Evolutionary conservation across 2,329 filamentous ascomycete genomes (phyloP).

Genomic region (Metarhizium sp.): DNA sequence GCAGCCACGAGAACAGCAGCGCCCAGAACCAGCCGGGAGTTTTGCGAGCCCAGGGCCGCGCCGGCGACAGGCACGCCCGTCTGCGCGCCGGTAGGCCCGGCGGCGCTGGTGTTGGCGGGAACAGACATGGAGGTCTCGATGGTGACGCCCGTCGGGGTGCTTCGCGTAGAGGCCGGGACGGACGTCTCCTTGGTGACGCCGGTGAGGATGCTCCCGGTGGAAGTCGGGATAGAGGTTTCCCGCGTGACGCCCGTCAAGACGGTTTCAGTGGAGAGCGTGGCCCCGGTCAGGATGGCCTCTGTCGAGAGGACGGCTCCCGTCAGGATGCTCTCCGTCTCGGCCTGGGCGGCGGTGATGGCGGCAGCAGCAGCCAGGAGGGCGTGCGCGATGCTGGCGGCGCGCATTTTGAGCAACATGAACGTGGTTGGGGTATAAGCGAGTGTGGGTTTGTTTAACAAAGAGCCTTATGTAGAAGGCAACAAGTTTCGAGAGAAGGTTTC

Average conservation of each 20-base stretch:
- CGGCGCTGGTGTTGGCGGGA: background rate
- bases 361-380: too few relatives aligned
- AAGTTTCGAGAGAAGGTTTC: too few relatives aligned
- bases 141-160: background rate
- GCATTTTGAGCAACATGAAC: too few relatives aligned
- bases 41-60: background rate
- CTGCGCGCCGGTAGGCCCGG: background rate
- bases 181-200: background rate
- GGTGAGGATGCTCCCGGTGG: conserved; percentile 1
- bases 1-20: background rate
- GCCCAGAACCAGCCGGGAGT: background rate
- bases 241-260: background rate
- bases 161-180: too few relatives aligned
- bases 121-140: background rate
- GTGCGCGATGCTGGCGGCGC: too few relatives aligned
- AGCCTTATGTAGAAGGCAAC: too few relatives aligned
- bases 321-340: background rate
- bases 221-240: background rate
- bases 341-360: background rate
- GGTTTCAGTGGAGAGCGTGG: background rate
- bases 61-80: background rate
- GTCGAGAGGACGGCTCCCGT: background rate
- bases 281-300: background rate
- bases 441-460: too few relatives aligned
- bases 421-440: too few relatives aligned